Base-by-base conservation (phyloP, 768 basidiomycete species). In the Leccinum subtestaceum region DNA sequence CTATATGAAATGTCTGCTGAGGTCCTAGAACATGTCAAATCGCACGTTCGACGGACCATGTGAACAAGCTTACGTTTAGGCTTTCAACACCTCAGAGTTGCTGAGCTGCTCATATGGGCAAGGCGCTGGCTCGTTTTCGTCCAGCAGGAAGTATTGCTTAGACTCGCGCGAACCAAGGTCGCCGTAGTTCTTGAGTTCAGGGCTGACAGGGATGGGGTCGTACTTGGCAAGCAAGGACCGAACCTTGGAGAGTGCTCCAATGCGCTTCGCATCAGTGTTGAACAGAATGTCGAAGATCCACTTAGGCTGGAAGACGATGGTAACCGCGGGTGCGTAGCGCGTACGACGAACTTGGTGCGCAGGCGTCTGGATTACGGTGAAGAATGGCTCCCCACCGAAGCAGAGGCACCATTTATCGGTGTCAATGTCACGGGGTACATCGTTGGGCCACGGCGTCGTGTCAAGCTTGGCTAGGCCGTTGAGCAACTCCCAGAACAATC, bases 231-330 rank as follows among this genome's bases (percentile, higher is more conserved):
- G 55, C 6, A 66, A 60, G 6, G 57, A 17, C 5, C 66, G 59
- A 32, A 66, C 65, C 40, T 66, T 67, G 7, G 45, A 17, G 15
- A 67, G 57, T 10, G 65, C 65, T 34, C 62, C 61, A 12, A 59
- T 48, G 9, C 65, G 59, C 55, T 66, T 66, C 13, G 63, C 65
- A 7, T 61, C 62, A 11, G 25, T 59, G 53, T 58, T 67, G 47
- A 67, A 67, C n/a, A 64, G 53, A 19, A 67, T 64, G 51, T 66
- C 62, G 19, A 66, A 66, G 45, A 64, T 66, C 65, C 65, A 67
- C 36, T 66, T 67, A 13, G 65, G 65, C 29, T 67, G 65, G 57
- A 66, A 64, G 9, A 67, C 65, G n/a, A 67, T 59, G 34, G 66
- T 67, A 46, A 67, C 48, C 8, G 66, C 53, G 6, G 60, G 58